Percentiles rank a stretch among this genome's conserved stretches.
phyloP scores from a whole-genome alignment of 805 yeast species.

The Monosporozyma yasuniensis region DNA sequence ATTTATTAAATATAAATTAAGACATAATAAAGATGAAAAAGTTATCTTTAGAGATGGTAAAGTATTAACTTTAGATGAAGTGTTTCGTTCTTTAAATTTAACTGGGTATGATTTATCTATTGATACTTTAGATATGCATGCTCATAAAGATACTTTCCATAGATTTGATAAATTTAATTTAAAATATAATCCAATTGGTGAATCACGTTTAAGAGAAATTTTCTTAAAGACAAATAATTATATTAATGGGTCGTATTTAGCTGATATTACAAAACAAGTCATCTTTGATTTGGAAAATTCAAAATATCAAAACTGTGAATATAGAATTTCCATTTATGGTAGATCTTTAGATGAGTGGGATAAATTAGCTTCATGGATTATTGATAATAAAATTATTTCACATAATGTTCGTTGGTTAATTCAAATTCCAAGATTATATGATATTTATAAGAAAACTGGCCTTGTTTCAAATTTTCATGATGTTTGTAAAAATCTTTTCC shows the following conservation, averaged over 20 bases:
- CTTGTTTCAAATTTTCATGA: constrained; percentile 66
- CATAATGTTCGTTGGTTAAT: constrained; percentile 96
- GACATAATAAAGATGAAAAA: constrained; percentile 75
- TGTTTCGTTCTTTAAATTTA: constrained; percentile 79
- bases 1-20: constrained; percentile 88
- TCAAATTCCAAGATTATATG: constrained; percentile 91
- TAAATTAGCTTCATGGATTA: constrained; percentile 87
- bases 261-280: constrained; percentile 90
- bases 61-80: constrained; percentile 76
- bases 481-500: constrained; percentile 66
- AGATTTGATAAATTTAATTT: constrained; percentile 94
- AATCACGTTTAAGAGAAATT: constrained; percentile 92
- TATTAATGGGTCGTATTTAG: constrained; percentile 79
- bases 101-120: constrained; percentile 93
- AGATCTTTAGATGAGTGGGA: constrained; percentile 90
- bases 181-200: constrained; percentile 97
- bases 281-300: constrained; percentile 89
- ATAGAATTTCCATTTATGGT: constrained; percentile 91
- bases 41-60: constrained; percentile 92
- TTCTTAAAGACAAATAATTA: constrained; percentile 92
- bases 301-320: constrained; percentile 95
- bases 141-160: constrained; percentile 96
- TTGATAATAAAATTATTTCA: constrained; percentile 82
- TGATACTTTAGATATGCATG: constrained; percentile 98
- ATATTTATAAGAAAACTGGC: constrained; percentile 71